Evolutionary conservation across 139 green algal species (phyloP).

Genomic region (Closterium sp.): DNA sequence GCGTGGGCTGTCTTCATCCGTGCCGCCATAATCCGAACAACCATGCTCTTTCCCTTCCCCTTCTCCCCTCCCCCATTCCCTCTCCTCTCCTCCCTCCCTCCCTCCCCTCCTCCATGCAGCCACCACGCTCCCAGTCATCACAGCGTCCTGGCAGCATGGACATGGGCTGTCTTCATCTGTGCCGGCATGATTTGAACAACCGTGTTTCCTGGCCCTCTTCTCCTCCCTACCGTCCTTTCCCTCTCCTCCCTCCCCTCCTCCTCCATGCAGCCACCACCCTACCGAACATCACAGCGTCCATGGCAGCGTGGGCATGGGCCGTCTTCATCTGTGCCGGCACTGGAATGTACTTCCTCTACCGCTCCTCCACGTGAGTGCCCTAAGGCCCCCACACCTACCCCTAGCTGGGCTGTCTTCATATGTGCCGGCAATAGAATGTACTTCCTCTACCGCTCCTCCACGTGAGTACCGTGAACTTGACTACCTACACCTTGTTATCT

Average conservation of each 20-base stretch:
- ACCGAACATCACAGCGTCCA: neutral
- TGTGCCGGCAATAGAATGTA: too few relatives aligned
- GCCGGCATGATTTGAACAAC: neutral
- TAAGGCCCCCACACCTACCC: too few relatives aligned
- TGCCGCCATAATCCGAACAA: neutral
- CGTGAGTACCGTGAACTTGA: too few relatives aligned
- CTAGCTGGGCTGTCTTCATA: too few relatives aligned
- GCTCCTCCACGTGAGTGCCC: constrained; percentile 26
- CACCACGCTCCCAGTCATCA: neutral
- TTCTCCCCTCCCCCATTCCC: neutral
- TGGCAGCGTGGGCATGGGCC: constrained; percentile 15
- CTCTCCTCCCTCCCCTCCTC: neutral
- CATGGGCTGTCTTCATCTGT: neutral
- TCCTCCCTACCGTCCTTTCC: neutral
- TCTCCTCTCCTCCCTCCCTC: neutral
- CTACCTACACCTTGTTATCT: too few relatives aligned
- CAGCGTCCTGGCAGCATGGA: neutral
- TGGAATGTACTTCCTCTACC: constrained; percentile 22
- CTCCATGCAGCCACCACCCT: constrained; percentile 16
- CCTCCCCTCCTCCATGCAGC: neutral
- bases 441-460: too few relatives aligned
- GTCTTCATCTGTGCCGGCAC: neutral
- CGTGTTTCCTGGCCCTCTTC: too few relatives aligned
- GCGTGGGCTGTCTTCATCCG: neutral
- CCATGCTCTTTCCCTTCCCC: too few relatives aligned